A percentile compares a stretch with the other conserved stretches of the same genome.
Conservation (phyloP, 1,284 basidiomycete species). For the Jaminaea rosea region DNA sequence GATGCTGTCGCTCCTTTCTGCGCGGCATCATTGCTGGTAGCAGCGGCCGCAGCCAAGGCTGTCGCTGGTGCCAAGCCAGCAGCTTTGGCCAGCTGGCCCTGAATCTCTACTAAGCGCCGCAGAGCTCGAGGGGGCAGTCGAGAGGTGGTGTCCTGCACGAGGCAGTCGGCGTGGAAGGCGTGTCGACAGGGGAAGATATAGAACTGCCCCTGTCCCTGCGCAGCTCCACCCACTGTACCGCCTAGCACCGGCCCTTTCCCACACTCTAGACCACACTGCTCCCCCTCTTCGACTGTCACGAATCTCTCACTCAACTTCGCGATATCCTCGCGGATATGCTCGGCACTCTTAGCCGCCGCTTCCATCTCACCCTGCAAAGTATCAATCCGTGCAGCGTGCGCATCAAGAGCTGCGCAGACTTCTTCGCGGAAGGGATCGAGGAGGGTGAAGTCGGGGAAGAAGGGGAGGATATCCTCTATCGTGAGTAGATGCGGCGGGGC, state of each 20-base stretch:
- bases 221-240: too few species aligned
- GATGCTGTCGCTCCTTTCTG: background rate
- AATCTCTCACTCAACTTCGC: conserved; percentile 77
- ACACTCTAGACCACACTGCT: conserved; percentile 60
- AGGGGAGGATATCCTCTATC: conserved; percentile 96
- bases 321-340: conserved; percentile 88
- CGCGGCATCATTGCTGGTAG: background rate
- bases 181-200: conserved; percentile 98
- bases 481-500: conserved; percentile 90
- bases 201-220: conserved; percentile 77
- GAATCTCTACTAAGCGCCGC: conserved; percentile 36
- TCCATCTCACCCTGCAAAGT: conserved; percentile 89
- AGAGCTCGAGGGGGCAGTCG: conserved; percentile 33
- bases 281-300: conserved; percentile 68
- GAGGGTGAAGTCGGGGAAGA: conserved; percentile 99
- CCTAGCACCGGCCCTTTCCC: too few species aligned
- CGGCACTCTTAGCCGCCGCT: conserved; percentile 80
- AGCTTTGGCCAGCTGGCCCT: conserved; percentile 18
- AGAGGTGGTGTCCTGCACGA: conserved; percentile 37
- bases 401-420: conserved; percentile 89
- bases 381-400: conserved; percentile 86
- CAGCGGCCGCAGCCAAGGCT: background rate
- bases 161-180: conserved; percentile 53
- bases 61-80: conserved; percentile 12
- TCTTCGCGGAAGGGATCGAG: conserved; percentile 99